Evolutionary conservation across 2,329 filamentous ascomycete genomes (phyloP).

Genomic region (Aureobasidium pullulans): DNA sequence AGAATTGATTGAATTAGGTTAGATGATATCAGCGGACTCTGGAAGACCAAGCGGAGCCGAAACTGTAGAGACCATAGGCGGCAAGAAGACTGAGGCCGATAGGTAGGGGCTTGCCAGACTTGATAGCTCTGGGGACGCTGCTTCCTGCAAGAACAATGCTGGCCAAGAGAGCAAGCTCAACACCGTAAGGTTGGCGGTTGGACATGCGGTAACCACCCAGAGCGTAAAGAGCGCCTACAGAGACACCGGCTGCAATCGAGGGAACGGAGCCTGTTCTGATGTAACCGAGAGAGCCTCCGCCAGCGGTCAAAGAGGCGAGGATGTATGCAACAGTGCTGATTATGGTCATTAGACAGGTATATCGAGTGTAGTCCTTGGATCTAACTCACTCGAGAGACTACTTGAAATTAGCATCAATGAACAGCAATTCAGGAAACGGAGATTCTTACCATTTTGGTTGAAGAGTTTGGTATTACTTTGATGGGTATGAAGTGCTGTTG

Average conservation of each 20-base stretch:
- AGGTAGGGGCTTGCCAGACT: constrained; percentile 75
- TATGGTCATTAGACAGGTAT: neutral
- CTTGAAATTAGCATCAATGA: neutral
- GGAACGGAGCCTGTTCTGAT: constrained; percentile 77
- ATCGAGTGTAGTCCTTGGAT: neutral
- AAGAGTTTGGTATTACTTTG: neutral
- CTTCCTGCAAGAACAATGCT: constrained; percentile 78
- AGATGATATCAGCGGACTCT: constrained; percentile 9
- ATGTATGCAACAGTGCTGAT: constrained; percentile 56
- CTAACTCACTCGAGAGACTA: constrained; percentile 15
- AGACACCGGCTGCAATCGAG: constrained; percentile 75
- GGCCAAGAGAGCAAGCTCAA: constrained; percentile 83
- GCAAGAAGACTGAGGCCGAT: constrained; percentile 71
- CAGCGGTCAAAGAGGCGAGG: constrained; percentile 74
- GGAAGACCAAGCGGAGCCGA: constrained; percentile 57
- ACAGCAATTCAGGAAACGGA: neutral
- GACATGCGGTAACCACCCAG: constrained; percentile 76
- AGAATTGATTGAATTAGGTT: too few relatives aligned
- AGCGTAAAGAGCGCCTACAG: constrained; percentile 71
- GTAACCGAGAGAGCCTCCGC: constrained; percentile 83
- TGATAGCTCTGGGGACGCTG: constrained; percentile 79
- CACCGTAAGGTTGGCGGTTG: constrained; percentile 66
- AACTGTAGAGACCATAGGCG: constrained; percentile 68
- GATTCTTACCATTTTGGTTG: neutral
- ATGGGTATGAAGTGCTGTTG: neutral